These are phyloP conservation scores for Heracleum sosnowskyi DNA, from an alignment of 129 eudicot species.

Conservation along the genomic window DNA sequence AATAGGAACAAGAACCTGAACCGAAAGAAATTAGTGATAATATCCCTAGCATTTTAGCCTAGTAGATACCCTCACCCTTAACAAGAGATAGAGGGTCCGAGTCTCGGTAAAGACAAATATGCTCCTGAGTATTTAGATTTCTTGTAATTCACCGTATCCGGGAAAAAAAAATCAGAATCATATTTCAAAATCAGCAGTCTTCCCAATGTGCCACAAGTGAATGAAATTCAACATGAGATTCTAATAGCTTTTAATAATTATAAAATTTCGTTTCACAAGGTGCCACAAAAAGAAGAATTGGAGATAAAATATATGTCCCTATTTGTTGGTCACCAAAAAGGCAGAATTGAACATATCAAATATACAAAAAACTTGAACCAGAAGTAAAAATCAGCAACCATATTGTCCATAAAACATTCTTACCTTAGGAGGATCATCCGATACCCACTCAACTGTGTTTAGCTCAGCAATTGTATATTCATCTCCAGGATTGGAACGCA, in stretches of 20 bases:
- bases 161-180: background rate
- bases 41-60: background rate
- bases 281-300: background rate
- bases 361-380: background rate
- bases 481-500: conserved; percentile 67
- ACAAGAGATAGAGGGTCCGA: background rate
- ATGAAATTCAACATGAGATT: background rate
- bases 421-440: conserved; percentile 52
- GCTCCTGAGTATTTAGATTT: background rate
- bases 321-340: background rate
- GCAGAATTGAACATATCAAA: background rate
- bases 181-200: background rate
- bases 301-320: background rate
- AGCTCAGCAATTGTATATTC: conserved; percentile 52
- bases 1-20: conserved; percentile 89
- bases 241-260: background rate
- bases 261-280: background rate
- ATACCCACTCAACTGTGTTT: conserved; percentile 64
- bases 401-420: background rate
- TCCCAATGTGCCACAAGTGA: background rate
- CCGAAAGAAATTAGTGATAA: conserved; percentile 4
- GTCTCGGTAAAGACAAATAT: background rate
- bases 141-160: background rate
- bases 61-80: background rate
- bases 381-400: background rate